Evolutionary conservation across 2,329 filamentous ascomycete genomes (phyloP).

Genomic region (Colletotrichum trifolii): DNA sequence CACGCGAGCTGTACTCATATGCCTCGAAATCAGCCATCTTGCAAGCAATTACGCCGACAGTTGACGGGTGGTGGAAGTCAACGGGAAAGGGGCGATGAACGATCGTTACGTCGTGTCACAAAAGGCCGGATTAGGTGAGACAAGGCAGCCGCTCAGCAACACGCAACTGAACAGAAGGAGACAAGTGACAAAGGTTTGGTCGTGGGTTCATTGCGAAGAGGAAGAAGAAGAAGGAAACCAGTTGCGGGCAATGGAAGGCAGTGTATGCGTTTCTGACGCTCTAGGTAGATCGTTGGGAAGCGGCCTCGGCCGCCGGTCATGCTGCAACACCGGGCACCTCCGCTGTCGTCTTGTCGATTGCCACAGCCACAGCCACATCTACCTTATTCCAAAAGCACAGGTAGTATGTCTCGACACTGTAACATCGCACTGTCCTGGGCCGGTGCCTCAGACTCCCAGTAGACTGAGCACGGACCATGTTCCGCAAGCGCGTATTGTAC

Average conservation of each 20-base stretch:
- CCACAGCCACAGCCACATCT: neutral
- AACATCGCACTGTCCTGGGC: too few species aligned
- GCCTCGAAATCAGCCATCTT: constrained; percentile 7
- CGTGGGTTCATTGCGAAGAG: neutral
- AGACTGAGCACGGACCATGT: neutral
- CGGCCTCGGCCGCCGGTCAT: constrained; percentile 28
- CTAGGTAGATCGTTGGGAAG: constrained; percentile 2
- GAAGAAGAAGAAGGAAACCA: neutral
- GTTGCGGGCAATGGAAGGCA: neutral
- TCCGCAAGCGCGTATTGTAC: neutral
- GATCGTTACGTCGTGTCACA: neutral
- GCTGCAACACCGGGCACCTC: constrained; percentile 30
- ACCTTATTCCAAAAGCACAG: too few species aligned
- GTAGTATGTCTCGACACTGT: too few species aligned
- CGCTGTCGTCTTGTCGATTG: constrained; percentile 23
- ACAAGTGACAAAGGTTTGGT: neutral
- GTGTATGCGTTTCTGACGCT: constrained; percentile 2
- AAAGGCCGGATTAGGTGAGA: constrained; percentile 24
- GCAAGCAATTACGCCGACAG: neutral
- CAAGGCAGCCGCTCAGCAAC: neutral
- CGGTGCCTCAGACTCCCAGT: too few species aligned
- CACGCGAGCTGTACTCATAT: constrained; percentile 64
- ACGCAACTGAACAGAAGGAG: neutral
- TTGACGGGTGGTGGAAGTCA: neutral
- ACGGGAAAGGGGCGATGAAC: neutral